phyloP scores from a whole-genome alignment of 305 asterid genomes.

The Plantago lanceolata region DNA sequence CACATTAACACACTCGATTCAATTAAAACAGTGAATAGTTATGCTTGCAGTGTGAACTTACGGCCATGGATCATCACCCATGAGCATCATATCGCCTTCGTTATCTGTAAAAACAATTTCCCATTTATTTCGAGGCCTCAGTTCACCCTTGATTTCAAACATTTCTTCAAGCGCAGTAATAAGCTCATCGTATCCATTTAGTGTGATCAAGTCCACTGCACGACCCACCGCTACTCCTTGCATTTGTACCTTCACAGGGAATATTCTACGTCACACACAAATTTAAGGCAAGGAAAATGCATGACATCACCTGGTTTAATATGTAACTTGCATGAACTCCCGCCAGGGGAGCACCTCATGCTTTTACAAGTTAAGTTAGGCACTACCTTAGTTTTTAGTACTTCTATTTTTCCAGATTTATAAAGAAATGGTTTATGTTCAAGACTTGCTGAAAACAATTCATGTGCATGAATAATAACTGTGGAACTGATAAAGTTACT shows the following conservation, averaged over 20 bases:
- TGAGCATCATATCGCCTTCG: constrained; percentile 94
- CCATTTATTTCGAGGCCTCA: constrained; percentile 64
- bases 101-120: constrained; percentile 83
- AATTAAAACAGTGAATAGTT: constrained; percentile 31
- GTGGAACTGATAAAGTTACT: too few species aligned
- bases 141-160: constrained; percentile 84
- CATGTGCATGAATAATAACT: too few species aligned
- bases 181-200: constrained; percentile 75
- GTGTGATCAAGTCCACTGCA: constrained; percentile 67
- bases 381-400: too few species aligned
- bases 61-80: constrained; percentile 98
- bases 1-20: constrained; percentile 37
- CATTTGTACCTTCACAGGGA: constrained; percentile 72
- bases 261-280: too few species aligned
- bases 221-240: constrained; percentile 95
- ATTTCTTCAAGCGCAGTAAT: constrained; percentile 69
- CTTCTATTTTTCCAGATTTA: too few species aligned
- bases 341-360: too few species aligned
- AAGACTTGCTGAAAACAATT: too few species aligned
- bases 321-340: too few species aligned
- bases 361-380: too few species aligned
- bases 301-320: too few species aligned
- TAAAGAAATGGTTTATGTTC: too few species aligned
- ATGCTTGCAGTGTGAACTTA: constrained; percentile 32
- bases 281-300: too few species aligned